Evolutionary conservation across 805 yeast genomes (phyloP), one percentile per base, ranked within the genome.

Genomic region (Citeromyces matritensis): DNA sequence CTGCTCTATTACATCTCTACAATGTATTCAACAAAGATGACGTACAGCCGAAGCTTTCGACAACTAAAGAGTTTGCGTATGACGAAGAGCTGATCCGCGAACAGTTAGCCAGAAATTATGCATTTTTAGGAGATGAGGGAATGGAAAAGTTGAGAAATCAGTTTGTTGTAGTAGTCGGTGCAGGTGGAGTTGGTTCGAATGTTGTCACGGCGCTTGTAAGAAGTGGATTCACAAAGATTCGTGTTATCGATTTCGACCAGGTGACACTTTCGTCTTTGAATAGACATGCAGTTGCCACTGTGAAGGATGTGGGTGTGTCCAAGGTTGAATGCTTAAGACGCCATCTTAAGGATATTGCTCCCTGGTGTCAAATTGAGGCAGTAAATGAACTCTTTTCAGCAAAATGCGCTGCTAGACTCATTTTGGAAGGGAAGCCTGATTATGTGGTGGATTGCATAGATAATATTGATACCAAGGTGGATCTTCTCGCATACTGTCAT

Each of bases 111-210:
- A 63, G 98, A 39, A 91, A 88, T 57, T 79, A 82, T 48, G 96
- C 94, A 1, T 91, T 91, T 48, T 60, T 91, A 17, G 84, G 95
- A 9, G 82, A 80, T 32, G 80, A 76, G 13, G 97, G 95, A 1
- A 74, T 85, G 70, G 51, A 55, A 12, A 71, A 70, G 36, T 69
- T 91, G 11, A 71, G 95, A 33, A 54, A 63, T 9, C 77, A 83
- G 45, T 65, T 69, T 34, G 68, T 86, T 3, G 80, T 84, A 2
- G 80, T 88, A 10, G 74, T 72, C 21, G 98, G 99, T 21, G 91
- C 88, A 11, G 99, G 99, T 36, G 99, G 99, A 36, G 99, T 91
- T 26, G 99, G 99, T 2, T 86, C 96, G 0, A 86, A 95, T 88
- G 94, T 78, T 15, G 76, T 80, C 9, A 78, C 94, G 8, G 83